Percentiles rank a stretch among this genome's conserved stretches.
Conservation (phyloP, 495 filamentous ascomycete species). For the Annulohypoxylon bovei region DNA sequence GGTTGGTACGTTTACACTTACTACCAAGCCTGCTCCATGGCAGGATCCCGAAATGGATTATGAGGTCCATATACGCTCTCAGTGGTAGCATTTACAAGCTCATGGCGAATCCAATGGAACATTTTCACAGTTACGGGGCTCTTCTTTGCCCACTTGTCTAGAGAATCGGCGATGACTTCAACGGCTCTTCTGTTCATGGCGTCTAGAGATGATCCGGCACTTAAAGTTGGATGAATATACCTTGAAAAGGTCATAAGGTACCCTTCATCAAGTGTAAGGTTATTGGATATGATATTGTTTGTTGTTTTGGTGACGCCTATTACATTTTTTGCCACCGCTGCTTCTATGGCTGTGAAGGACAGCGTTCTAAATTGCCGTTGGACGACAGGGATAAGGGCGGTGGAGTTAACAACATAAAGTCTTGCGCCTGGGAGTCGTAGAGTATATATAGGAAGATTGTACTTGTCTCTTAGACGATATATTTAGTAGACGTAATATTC, state of each 20-base stretch:
- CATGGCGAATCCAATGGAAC: slow-evolving; percentile 8
- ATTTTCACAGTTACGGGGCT: slow-evolving; percentile 4
- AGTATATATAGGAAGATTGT: slow-evolving; percentile 32
- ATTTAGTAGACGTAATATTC: neutral
- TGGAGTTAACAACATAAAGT: slow-evolving; percentile 33
- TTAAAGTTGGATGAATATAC: neutral
- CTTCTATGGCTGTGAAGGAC: slow-evolving; percentile 12
- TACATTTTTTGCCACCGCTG: neutral
- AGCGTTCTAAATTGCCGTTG: slow-evolving; percentile 19
- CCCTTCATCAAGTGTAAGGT: slow-evolving; percentile 14
- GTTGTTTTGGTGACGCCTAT: slow-evolving; percentile 10
- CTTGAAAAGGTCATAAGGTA: neutral
- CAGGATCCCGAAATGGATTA: slow-evolving; percentile 23
- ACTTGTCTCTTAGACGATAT: neutral
- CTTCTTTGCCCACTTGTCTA: slow-evolving; percentile 5
- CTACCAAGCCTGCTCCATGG: slow-evolving; percentile 12
- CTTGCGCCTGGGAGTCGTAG: slow-evolving; percentile 24
- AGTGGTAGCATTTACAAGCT: slow-evolving; percentile 22
- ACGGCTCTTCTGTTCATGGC: slow-evolving; percentile 32
- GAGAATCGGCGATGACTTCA: slow-evolving; percentile 21
- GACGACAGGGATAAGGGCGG: slow-evolving; percentile 25
- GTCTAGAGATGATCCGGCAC: slow-evolving; percentile 35
- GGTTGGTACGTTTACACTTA: slow-evolving; percentile 25
- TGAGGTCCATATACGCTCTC: slow-evolving; percentile 23
- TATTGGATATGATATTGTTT: slow-evolving; percentile 1